A percentile compares a stretch with the other conserved stretches of the same genome.
Conservation (phyloP, 148 eudicot species). For the Euryodendron excelsum region DNA sequence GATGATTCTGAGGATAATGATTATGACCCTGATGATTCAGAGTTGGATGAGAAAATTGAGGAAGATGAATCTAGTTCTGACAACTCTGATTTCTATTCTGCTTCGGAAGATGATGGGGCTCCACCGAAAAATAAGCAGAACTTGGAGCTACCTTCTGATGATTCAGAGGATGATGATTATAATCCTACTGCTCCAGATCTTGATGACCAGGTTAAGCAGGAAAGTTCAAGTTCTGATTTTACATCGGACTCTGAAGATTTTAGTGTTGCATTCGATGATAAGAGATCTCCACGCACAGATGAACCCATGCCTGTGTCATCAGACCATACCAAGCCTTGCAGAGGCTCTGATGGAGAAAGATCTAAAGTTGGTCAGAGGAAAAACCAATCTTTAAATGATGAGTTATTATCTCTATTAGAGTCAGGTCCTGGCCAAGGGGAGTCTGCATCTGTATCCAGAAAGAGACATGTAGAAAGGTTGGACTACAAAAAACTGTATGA, state of each 20-base stretch:
- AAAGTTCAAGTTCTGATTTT: constrained; percentile 83
- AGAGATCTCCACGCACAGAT: constrained; percentile 24
- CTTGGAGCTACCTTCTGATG: constrained; percentile 79
- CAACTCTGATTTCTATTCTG: constrained; percentile 54
- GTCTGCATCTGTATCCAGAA: constrained; percentile 38
- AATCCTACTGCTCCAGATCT: constrained; percentile 57
- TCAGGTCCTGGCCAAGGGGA: constrained; percentile 34
- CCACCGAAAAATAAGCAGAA: constrained; percentile 34
- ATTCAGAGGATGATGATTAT: constrained; percentile 90
- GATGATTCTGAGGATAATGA: constrained; percentile 88
- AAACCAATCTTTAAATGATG: constrained; percentile 28
- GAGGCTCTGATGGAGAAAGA: constrained; percentile 14
- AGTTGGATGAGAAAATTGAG: constrained; percentile 33
- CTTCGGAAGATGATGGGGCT: constrained; percentile 53
- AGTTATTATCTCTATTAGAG: constrained; percentile 29
- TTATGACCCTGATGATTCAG: constrained; percentile 64
- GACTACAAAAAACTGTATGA: constrained; percentile 91
- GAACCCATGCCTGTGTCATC: constrained; percentile 16
- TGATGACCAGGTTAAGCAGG: constrained; percentile 41
- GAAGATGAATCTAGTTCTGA: constrained; percentile 52
- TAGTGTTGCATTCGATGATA: constrained; percentile 58
- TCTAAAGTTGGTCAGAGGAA: constrained; percentile 17
- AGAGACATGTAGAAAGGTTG: constrained; percentile 65
- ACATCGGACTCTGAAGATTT: constrained; percentile 88
- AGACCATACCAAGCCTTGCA: background rate